phyloP scores from a whole-genome alignment of 2,329 filamentous ascomycete species.

The Colletotrichum scovillei region DNA sequence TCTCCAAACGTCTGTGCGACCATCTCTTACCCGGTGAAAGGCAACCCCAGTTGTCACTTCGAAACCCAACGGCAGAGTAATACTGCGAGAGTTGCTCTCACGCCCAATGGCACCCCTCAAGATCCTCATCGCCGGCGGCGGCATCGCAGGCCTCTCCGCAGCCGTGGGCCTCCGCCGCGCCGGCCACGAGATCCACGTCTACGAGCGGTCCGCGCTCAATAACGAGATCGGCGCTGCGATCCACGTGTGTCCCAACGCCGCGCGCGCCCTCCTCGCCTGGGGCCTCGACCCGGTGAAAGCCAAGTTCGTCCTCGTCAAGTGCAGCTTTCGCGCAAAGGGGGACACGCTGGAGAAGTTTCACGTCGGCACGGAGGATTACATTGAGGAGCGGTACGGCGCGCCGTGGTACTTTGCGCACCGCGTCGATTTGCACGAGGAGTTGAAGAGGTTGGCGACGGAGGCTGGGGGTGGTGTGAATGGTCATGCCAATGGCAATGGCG shows the following conservation, averaged over 20 bases:
- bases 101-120: slow-evolving; percentile 15
- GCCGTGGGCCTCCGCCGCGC: slow-evolving; percentile 47
- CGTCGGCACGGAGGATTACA: slow-evolving; percentile 34
- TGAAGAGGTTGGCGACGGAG: slow-evolving; percentile 48
- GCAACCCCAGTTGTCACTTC: neutral
- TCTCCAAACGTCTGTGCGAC: neutral
- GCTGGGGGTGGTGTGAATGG: slow-evolving; percentile 10
- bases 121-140: slow-evolving; percentile 47
- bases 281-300: slow-evolving; percentile 46
- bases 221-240: slow-evolving; percentile 53
- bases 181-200: slow-evolving; percentile 47
- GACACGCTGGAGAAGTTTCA: slow-evolving; percentile 40
- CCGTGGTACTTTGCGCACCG: slow-evolving; percentile 50
- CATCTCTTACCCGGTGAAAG: neutral
- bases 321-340: slow-evolving; percentile 35
- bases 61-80: too few relatives aligned
- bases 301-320: slow-evolving; percentile 39
- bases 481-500: neutral
- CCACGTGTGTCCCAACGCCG: slow-evolving; percentile 51
- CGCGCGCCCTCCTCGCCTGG: slow-evolving; percentile 48
- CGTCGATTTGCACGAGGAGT: slow-evolving; percentile 51
- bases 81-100: neutral
- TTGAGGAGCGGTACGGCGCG: slow-evolving; percentile 41
- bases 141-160: slow-evolving; percentile 49
- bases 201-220: slow-evolving; percentile 49